phyloP scores from a whole-genome alignment of 306 rosid genomes.

The Dicorynia guianensis region DNA sequence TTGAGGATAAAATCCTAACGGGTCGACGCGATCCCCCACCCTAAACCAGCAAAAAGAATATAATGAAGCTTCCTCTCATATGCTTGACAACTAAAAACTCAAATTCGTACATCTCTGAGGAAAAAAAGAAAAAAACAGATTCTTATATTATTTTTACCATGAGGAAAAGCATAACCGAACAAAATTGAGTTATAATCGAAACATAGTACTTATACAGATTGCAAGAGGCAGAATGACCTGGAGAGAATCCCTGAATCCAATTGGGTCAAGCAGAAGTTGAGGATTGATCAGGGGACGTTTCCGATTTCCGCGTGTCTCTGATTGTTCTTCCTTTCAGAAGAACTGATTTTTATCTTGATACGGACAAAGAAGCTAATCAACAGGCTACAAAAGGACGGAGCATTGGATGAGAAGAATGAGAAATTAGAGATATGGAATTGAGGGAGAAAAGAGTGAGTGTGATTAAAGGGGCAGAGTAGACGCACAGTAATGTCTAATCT shows the following conservation, averaged over 20 bases:
- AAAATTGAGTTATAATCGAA: slow-evolving; percentile 7
- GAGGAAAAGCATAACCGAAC: neutral
- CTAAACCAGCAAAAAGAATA: slow-evolving; percentile 2
- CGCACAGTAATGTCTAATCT: slow-evolving; percentile 36
- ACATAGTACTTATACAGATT: neutral
- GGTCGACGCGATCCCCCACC: slow-evolving; percentile 33
- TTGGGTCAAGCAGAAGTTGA: slow-evolving; percentile 9
- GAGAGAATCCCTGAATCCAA: slow-evolving; percentile 45
- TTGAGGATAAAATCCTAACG: slow-evolving; percentile 32
- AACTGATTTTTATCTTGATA: neutral
- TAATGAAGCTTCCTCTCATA: neutral
- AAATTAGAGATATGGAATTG: neutral
- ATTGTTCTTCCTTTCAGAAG: slow-evolving; percentile 29
- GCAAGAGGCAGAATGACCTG: slow-evolving; percentile 46
- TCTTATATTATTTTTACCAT: neutral
- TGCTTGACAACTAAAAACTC: neutral
- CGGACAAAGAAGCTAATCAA: slow-evolving; percentile 6
- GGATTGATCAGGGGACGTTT: slow-evolving; percentile 32
- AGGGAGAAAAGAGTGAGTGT: neutral
- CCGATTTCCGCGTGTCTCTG: neutral
- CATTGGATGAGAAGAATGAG: slow-evolving; percentile 13
- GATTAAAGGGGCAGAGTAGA: slow-evolving; percentile 31
- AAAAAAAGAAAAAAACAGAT: neutral
- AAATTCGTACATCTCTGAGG: neutral
- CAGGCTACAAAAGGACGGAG: slow-evolving; percentile 32